Base-by-base conservation (phyloP, 495 filamentous ascomycete genomes). In the Aspergillus ostianus region DNA sequence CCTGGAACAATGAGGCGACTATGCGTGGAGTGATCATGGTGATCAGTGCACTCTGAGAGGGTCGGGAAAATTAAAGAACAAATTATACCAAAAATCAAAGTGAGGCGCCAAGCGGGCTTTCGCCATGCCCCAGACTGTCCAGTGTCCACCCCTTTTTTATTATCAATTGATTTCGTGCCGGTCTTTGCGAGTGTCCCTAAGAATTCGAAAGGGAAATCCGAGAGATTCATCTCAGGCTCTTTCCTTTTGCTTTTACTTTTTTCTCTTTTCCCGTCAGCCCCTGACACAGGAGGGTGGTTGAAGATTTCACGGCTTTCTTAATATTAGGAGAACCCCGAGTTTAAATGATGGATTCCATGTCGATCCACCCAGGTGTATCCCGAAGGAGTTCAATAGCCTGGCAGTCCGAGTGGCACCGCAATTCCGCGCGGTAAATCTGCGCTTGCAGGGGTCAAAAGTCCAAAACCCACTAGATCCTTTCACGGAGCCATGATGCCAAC, bases 1-100 rank as follows among this genome's bases (percentile, higher is more conserved):
- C 46, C 47, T 47, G 53, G 53, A 55, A 56, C 30, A 52, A 63
- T 59, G 61, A 58, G 60, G 60, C 60, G 60, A 51, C 51, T 45
- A 58, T 51, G 60, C 60, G 60, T 21, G 48, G 30, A 21, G 48
- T 47, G 47, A 58, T 55, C 45, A 32, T 55, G 55, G 53, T 53
- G 59, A 56, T 56, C 54, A 52, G 47, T 56, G 53, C 59, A 21
- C 54, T 51, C 12, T 8, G 12, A 41, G 12, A 41, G 36, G 12
- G 36, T 1, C 8, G 3, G 13, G 15, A 17, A 41, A 32, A 32
- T 8, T 32, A 7, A 32, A 32, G n/a, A 32, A 7, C 29, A 32
- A 26, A 26, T 2, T 26, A 26, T 26, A 26, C 23, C 23, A 26
- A 26, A 26, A 32, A 32, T 8, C 48, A 46, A 63, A 63, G 61